Evolutionary conservation across 2,329 filamentous ascomycete species (phyloP), one percentile per base, ranked within the genome.

Genomic region (Didymella glomerata): DNA sequence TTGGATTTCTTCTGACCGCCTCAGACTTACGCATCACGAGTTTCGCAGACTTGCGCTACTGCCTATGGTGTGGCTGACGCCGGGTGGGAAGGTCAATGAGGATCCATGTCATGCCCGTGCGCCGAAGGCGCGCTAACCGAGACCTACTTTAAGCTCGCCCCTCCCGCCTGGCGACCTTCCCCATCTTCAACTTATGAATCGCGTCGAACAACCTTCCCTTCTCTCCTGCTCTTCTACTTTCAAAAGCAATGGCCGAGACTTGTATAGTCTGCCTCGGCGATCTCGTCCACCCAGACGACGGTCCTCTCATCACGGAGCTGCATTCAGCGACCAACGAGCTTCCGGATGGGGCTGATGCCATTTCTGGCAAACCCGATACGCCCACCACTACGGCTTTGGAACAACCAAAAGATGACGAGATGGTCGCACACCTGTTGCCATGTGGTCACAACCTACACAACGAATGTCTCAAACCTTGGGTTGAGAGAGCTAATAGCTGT

Each of bases 401-500:
- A 46, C 40, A 61, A 49, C 60, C 53, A 32, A 69, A 74, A 56
- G 81, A 85, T 61, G 78, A 82, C 58, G 83, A 85, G 56, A 70
- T 81, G 63, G 84, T 89, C 69, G 87, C 86, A 59, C 86, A 88
- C 71, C 73, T 89, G 27, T 75, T 88, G 60, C 89, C 92, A 46
- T 99, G 95, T 79, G 91, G 92, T 58, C 96, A 99, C 82, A 86
- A 93, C 68, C 84, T 99, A 68, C 95, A 99, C 80, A 90, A 99
- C 80, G 88, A 90, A 51, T 99, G 95, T 78, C 85, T 99, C 68
- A 90, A 90, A 69, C 92, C 93, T 68, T 99, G 95, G 95, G 92
- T 94, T 45, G 92, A 96, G 79, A 90, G 96, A 77, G 94, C 95
- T 64, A 99, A 98, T 79, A 97, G 93, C 76, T 99, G 95, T 78